Evolutionary conservation across 176 grass and related monocot genomes (phyloP).

Genomic region (Puccinellia tenuiflora): DNA sequence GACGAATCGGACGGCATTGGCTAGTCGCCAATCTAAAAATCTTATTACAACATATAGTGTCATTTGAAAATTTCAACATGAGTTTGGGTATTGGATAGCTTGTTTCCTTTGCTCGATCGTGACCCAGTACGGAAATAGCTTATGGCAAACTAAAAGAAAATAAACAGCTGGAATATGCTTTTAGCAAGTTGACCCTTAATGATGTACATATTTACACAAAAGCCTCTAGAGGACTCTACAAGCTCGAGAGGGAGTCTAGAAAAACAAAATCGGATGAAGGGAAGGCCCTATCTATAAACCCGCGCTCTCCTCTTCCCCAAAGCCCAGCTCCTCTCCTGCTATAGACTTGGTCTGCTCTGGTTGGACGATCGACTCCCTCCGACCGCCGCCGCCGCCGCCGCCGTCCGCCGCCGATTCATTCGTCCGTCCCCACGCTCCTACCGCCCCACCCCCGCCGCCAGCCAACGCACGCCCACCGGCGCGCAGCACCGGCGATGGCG

Average conservation of each 20-base stretch:
- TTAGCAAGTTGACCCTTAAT: neutral
- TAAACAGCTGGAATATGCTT: no score
- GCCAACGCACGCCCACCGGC: no score
- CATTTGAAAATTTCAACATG: no score
- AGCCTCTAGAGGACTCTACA: neutral
- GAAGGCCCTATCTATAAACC: neutral
- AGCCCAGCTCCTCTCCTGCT: no score
- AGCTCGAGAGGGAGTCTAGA: neutral
- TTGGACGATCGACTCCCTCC: conserved; percentile 19
- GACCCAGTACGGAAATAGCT: no score
- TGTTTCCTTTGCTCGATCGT: no score
- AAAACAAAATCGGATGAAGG: neutral
- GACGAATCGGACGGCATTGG: no score
- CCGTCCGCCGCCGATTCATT: neutral
- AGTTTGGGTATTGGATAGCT: no score
- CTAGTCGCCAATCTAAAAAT: no score
- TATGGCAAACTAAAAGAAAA: no score
- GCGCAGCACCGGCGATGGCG: conserved; percentile 40
- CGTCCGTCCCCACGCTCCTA: neutral
- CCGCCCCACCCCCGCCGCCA: neutral
- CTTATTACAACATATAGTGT: no score
- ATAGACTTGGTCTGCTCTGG: neutral
- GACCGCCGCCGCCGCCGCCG: neutral
- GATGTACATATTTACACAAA: neutral
- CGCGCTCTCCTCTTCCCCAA: neutral